Percentiles rank a stretch among this genome's conserved stretches.
Evolutionary conservation across 1,284 basidiomycete genomes (phyloP).

Genomic region (Cutaneotrichosporon sp.): DNA sequence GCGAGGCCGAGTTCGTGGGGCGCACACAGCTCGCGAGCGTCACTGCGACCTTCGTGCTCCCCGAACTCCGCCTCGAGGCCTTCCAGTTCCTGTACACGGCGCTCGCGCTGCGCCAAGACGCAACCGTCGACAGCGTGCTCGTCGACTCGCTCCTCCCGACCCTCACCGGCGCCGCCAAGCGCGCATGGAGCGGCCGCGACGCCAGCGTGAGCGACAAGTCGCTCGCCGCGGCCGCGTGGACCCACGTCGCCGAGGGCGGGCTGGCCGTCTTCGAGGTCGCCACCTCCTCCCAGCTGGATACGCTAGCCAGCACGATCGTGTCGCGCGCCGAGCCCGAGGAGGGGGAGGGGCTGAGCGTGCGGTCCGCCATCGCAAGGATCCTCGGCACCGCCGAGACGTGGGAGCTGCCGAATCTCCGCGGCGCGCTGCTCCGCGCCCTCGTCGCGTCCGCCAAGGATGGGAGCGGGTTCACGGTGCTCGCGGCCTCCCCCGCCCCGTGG

Average conservation of each 20-base stretch:
- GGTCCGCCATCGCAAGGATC: slow-evolving; percentile 8
- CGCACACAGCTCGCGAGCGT: background rate
- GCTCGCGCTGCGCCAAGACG: slow-evolving; percentile 13
- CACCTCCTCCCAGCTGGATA: slow-evolving; percentile 18
- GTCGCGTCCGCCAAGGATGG: background rate
- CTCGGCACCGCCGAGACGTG: slow-evolving; percentile 23
- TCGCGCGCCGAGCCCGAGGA: background rate
- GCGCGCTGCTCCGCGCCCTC: slow-evolving; percentile 21
- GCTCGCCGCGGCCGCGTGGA: slow-evolving; percentile 30
- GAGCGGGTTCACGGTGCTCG: slow-evolving; percentile 21
- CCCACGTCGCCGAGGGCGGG: slow-evolving; percentile 26
- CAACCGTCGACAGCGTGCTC: slow-evolving; percentile 8
- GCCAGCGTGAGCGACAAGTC: slow-evolving; percentile 13
- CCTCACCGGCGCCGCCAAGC: slow-evolving; percentile 6
- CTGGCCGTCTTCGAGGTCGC: slow-evolving; percentile 26
- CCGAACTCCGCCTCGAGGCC: slow-evolving; percentile 20
- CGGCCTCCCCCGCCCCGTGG: slow-evolving; percentile 20
- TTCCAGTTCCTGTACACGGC: slow-evolving; percentile 21
- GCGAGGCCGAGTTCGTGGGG: slow-evolving; percentile 1
- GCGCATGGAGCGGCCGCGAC: slow-evolving; percentile 19
- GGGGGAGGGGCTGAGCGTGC: slow-evolving; percentile 3
- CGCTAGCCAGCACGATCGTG: slow-evolving; percentile 11
- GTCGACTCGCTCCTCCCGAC: slow-evolving; percentile 19
- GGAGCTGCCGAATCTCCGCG: slow-evolving; percentile 19
- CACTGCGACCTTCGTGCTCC: background rate